Evolutionary conservation across 2,329 filamentous ascomycete genomes (phyloP).

Genomic region (Claviceps quebecensis): DNA sequence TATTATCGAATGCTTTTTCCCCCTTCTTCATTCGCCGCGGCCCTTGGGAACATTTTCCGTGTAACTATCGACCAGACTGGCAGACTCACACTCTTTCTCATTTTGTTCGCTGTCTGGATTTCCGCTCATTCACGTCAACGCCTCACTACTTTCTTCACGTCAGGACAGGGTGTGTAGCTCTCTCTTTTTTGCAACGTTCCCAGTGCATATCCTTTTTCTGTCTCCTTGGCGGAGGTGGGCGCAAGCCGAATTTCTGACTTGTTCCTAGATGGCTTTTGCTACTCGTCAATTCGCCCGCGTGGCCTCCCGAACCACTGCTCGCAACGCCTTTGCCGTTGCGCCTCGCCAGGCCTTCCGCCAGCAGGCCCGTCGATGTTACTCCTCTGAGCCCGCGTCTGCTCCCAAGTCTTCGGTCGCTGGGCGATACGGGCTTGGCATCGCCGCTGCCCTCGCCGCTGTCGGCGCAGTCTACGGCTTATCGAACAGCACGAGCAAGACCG

Average conservation of each 20-base stretch:
- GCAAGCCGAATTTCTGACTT: slow-evolving; percentile 2
- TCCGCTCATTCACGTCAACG: neutral
- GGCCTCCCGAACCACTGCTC: slow-evolving; percentile 42
- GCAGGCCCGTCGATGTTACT: slow-evolving; percentile 65
- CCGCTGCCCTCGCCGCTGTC: slow-evolving; percentile 37
- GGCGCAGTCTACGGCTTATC: too few species aligned
- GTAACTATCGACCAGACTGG: too few species aligned
- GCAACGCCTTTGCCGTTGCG: slow-evolving; percentile 43
- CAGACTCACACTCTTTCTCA: too few species aligned
- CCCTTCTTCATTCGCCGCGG: slow-evolving; percentile 2
- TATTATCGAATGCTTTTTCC: slow-evolving; percentile 2
- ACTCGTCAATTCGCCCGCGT: slow-evolving; percentile 43
- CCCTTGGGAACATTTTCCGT: neutral
- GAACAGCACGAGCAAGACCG: slow-evolving; percentile 36
- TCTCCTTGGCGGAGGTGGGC: too few species aligned
- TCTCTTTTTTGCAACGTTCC: neutral
- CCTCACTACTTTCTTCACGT: neutral
- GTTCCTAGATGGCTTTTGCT: slow-evolving; percentile 24
- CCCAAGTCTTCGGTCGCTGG: slow-evolving; percentile 35
- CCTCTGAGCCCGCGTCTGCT: slow-evolving; percentile 44
- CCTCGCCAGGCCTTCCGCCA: slow-evolving; percentile 58
- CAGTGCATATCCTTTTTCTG: neutral
- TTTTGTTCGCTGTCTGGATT: neutral
- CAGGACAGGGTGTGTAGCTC: neutral
- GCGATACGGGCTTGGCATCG: slow-evolving; percentile 45